Evolutionary conservation across 1,284 basidiomycete genomes (phyloP), one percentile per base, ranked within the genome.

Genomic region (Vanrija pseudolonga): DNA sequence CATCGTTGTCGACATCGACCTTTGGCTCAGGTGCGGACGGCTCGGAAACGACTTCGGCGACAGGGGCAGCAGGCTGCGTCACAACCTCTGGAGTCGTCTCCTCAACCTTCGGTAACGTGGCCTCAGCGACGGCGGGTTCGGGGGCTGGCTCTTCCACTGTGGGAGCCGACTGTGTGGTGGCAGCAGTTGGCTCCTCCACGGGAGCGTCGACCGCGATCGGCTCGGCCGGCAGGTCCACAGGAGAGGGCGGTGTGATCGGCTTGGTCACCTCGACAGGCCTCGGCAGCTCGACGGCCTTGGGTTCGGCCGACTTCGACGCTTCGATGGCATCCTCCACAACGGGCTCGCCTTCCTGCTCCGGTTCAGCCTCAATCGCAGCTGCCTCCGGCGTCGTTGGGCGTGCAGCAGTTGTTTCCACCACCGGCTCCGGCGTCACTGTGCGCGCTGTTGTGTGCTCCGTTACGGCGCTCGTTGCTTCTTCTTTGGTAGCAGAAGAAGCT

Each of bases 1-100:
- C 46, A 40, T 56, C 55, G 3, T 28, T 45, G 22, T 55, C 45
- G 8, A 41, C 38, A 15, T 51, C 50, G 15, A 14, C 19, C 6
- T 12, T 24, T 11, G 32, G 20, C 37, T 18, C 23, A 1, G 32
- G 12, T 12, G 32, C 32, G 4, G 32, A 12, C 14, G 32, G 32
- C 14, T 32, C 32, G 12, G 32, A 15, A 12, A 12, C 32, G 12
- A 15, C 32, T 32, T 44, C 37, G 3, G 32, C 3, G 5, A 32
- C 2, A 1, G 32, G 23, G 11, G 11, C n/a, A 18, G 39, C 18
- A 20, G 37, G 18, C 17, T 22, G 19, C 8, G 38, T 14, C 6
- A 18, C n/a, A 40, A 15, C 11, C 2, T 9, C 32, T 14, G 32
- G 32, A 26, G 24, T 9, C 24, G 24, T 9, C 32, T 32, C 32